These are phyloP conservation scores for Corinectria fuckeliana DNA, from an alignment of 2,329 filamentous ascomycete genomes.

Conservation along the genomic window DNA sequence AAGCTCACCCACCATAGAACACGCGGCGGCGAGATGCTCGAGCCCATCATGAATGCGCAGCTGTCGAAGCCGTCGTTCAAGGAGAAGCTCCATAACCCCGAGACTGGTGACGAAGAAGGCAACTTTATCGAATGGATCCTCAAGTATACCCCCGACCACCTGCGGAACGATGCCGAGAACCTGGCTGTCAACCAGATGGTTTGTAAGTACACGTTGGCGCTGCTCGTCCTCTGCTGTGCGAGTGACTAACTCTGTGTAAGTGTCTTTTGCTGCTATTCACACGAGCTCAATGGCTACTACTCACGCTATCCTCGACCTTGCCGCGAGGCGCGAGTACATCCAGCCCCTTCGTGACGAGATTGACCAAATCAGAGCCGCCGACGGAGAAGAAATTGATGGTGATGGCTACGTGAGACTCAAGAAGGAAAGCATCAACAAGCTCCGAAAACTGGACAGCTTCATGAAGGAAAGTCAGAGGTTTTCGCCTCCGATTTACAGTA, in stretches of 20 bases:
- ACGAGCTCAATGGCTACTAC: slow-evolving; percentile 27
- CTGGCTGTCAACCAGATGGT: slow-evolving; percentile 19
- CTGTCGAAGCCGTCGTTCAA: slow-evolving; percentile 12
- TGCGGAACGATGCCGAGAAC: slow-evolving; percentile 11
- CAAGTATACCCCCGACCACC: slow-evolving; percentile 14
- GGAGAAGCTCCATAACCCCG: slow-evolving; percentile 13
- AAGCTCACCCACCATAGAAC: slow-evolving; percentile 12
- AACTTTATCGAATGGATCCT: slow-evolving; percentile 20
- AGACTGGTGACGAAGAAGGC: slow-evolving; percentile 13
- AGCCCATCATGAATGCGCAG: slow-evolving; percentile 12
- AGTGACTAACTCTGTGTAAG: not conserved
- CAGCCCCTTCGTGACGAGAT: slow-evolving; percentile 18
- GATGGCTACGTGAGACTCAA: slow-evolving; percentile 11
- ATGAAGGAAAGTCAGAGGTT: slow-evolving; percentile 33
- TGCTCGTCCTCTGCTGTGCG: not conserved
- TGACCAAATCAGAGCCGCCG: not conserved
- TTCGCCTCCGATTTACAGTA: slow-evolving; percentile 29
- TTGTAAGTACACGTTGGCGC: not conserved
- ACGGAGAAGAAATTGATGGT: slow-evolving; percentile 13
- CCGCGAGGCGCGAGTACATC: slow-evolving; percentile 21
- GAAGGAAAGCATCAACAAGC: slow-evolving; percentile 16
- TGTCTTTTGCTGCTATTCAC: slow-evolving; percentile 22
- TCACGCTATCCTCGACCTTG: slow-evolving; percentile 32
- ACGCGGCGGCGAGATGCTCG: slow-evolving; percentile 12
- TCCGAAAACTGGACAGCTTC: slow-evolving; percentile 32